Percentiles rank a stretch among this genome's conserved stretches.
These are phyloP conservation scores for Mycena venus DNA, from an alignment of 768 basidiomycete genomes.

Conservation along the genomic window DNA sequence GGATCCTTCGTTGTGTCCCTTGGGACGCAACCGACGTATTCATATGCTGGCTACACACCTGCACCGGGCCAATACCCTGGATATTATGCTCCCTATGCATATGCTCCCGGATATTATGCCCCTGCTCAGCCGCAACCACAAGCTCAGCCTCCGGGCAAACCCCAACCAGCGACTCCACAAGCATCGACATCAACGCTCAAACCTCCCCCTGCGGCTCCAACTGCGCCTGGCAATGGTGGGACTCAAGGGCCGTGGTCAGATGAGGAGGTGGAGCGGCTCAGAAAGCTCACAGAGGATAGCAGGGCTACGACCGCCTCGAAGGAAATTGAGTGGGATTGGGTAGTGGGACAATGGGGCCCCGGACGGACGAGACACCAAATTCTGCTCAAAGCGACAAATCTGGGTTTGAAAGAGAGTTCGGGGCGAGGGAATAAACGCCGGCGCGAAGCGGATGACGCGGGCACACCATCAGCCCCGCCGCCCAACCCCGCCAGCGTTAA, in stretches of 20 bases:
- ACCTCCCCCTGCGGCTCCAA: conserved; percentile 34
- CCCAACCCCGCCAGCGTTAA: conserved; percentile 46
- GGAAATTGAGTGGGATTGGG: conserved; percentile 86
- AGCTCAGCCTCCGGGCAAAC: conserved; percentile 31
- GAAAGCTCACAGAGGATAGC: conserved; percentile 78
- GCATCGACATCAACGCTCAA: conserved; percentile 40
- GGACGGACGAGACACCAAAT: conserved; percentile 86
- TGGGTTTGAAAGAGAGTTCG: conserved; percentile 84
- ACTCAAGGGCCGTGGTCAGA: conserved; percentile 85
- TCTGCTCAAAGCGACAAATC: conserved; percentile 82
- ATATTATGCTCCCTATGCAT: conserved; percentile 29
- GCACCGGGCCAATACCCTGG: background rate
- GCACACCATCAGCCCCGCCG: conserved; percentile 51
- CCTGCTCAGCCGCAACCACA: conserved; percentile 20
- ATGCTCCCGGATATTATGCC: conserved; percentile 39
- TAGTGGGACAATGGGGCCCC: conserved; percentile 80
- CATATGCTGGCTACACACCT: conserved; percentile 53
- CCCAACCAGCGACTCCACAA: conserved; percentile 38
- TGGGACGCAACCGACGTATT: conserved; percentile 71
- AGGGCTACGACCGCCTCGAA: conserved; percentile 60
- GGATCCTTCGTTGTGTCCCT: conserved; percentile 81
- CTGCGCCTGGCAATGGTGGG: conserved; percentile 53
- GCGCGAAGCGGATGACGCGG: conserved; percentile 57
- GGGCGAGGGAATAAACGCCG: conserved; percentile 72
- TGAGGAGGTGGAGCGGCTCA: conserved; percentile 79